These are phyloP conservation scores for Paraphaeosphaeria minitans DNA, from an alignment of 2,329 filamentous ascomycete species.

Conservation along the genomic window DNA sequence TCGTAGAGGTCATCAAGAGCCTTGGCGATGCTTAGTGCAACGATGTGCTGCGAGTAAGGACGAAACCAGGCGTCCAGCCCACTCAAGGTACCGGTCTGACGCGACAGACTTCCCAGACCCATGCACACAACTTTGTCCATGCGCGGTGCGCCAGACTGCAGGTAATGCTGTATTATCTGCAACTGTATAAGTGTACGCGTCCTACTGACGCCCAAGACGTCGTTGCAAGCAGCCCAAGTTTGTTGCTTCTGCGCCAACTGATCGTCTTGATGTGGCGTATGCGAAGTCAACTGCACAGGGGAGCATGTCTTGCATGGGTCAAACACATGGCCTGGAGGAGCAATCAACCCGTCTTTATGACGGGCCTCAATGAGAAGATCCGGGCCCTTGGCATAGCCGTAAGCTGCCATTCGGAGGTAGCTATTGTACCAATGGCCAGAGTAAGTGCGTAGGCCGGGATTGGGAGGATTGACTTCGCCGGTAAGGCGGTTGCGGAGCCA, in stretches of 20 bases:
- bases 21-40: constrained; percentile 6
- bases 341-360: neutral
- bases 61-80: neutral
- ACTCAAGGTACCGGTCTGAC: neutral
- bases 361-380: constrained; percentile 4
- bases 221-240: neutral
- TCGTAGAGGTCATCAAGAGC: constrained; percentile 2
- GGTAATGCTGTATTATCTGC: constrained; percentile 2
- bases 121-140: constrained; percentile 6
- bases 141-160: constrained; percentile 1
- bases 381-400: constrained; percentile 5
- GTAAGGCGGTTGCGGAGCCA: constrained; percentile 8
- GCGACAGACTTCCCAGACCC: constrained; percentile 6
- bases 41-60: constrained; percentile 7
- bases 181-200: neutral
- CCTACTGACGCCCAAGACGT: neutral
- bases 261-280: constrained; percentile 3
- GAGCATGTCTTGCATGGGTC: neutral
- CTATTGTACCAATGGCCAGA: constrained; percentile 9
- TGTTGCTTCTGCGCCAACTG: constrained; percentile 4
- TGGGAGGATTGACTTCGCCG: neutral
- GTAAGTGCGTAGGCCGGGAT: constrained; percentile 6
- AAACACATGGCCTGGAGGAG: neutral
- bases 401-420: constrained; percentile 7
- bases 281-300: constrained; percentile 4